A percentile compares a stretch with the other conserved stretches of the same genome.
Conservation (phyloP, 2,329 filamentous ascomycete species). For the Bipolaris victoriae region DNA sequence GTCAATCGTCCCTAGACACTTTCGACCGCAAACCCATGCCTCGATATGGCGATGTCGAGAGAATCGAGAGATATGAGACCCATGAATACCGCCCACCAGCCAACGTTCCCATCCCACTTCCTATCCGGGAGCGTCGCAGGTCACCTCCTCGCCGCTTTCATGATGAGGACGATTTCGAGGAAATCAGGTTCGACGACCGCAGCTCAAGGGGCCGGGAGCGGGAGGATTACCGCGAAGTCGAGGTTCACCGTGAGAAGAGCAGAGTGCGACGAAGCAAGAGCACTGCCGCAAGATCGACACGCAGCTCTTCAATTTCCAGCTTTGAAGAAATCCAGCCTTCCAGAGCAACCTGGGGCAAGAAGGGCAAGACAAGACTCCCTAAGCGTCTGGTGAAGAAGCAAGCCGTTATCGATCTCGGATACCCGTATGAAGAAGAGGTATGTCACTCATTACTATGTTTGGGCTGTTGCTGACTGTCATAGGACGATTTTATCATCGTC, state of each 20-base stretch:
- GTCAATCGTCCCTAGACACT: constrained; percentile 88
- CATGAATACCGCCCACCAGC: constrained; percentile 67
- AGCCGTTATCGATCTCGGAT: constrained; percentile 82
- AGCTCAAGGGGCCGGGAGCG: constrained; percentile 33
- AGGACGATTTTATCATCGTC: constrained; percentile 83
- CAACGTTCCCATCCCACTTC: constrained; percentile 73
- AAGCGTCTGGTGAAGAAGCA: constrained; percentile 78
- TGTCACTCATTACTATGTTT: constrained; percentile 29
- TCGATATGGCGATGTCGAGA: constrained; percentile 62
- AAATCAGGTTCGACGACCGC: constrained; percentile 55
- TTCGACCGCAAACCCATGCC: constrained; percentile 77
- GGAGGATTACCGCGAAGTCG: constrained; percentile 58
- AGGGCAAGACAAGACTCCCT: constrained; percentile 89
- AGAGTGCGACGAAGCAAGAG: constrained; percentile 38
- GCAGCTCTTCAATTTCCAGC: constrained; percentile 51
- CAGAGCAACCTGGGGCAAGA: constrained; percentile 55
- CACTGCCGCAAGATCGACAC: constrained; percentile 37
- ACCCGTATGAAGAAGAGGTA: constrained; percentile 87
- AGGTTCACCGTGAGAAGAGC: constrained; percentile 56
- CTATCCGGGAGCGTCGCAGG: constrained; percentile 55
- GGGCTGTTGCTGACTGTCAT: constrained; percentile 35
- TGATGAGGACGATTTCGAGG: constrained; percentile 72
- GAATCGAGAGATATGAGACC: constrained; percentile 33
- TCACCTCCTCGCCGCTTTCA: constrained; percentile 62
- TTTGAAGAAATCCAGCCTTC: constrained; percentile 49